Evolutionary conservation across 2,329 filamentous ascomycete species (phyloP).

Genomic region (Alternaria solani): DNA sequence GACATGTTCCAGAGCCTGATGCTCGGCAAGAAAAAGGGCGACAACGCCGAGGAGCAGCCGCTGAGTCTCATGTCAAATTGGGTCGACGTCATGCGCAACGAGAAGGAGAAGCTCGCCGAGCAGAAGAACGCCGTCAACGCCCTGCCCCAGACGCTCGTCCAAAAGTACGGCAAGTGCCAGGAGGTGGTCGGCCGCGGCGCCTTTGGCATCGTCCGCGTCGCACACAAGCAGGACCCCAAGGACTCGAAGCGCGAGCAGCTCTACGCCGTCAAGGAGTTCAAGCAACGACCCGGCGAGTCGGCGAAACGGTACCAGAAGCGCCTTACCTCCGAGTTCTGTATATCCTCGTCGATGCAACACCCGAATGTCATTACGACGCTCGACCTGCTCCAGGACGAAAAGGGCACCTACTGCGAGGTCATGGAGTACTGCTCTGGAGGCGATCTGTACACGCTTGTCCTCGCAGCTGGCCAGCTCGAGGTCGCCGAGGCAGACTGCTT

Average conservation of each 20-base stretch:
- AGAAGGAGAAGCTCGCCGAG: conserved; percentile 76
- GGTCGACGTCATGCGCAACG: conserved; percentile 91
- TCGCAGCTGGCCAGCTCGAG: conserved; percentile 90
- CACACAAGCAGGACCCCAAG: conserved; percentile 89
- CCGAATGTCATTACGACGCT: conserved; percentile 98
- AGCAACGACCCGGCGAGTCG: conserved; percentile 89
- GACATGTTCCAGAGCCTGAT: conserved; percentile 90
- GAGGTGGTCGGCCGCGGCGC: conserved; percentile 95
- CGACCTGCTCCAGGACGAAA: conserved; percentile 92
- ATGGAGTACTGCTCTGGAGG: conserved; percentile 99
- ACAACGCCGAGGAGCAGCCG: conserved; percentile 74
- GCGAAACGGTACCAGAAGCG: conserved; percentile 98
- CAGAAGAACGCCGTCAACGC: conserved; percentile 83
- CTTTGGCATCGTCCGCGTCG: conserved; percentile 96
- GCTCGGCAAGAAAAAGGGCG: conserved; percentile 80
- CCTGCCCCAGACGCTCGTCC: conserved; percentile 79
- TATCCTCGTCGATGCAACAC: conserved; percentile 94
- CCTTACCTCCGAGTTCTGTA: conserved; percentile 96
- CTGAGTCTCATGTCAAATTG: conserved; percentile 93
- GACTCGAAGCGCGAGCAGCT: conserved; percentile 82
- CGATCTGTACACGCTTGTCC: conserved; percentile 91
- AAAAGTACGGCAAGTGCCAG: conserved; percentile 98
- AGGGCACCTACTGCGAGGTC: conserved; percentile 97
- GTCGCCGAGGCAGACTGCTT: conserved; percentile 95
- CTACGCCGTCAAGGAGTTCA: conserved; percentile 98